Evolutionary conservation across 2,329 filamentous ascomycete species (phyloP).

Genomic region (Phaeosphaeriaceae sp.): DNA sequence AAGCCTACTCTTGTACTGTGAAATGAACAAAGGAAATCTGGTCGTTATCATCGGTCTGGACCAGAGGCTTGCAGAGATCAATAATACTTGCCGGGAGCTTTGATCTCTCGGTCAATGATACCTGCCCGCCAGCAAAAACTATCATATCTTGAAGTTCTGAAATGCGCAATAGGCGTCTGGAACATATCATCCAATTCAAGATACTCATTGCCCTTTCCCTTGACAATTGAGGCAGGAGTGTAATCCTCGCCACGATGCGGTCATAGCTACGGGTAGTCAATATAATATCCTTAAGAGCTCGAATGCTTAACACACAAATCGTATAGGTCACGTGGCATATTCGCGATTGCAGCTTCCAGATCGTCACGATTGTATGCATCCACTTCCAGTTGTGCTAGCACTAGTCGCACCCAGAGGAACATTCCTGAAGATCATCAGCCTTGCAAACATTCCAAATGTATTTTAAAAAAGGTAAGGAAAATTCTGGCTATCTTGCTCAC

Average conservation of each 20-base stretch:
- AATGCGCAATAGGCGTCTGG: not conserved
- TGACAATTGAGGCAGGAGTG: not conserved
- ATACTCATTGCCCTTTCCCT: not conserved
- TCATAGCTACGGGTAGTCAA: not conserved
- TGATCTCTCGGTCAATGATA: not conserved
- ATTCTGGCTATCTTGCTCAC: no score
- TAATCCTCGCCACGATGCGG: not conserved
- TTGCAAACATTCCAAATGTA: not conserved
- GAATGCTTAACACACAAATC: not conserved
- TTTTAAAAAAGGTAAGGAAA: no score
- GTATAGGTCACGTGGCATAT: not conserved
- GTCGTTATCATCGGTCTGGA: not conserved
- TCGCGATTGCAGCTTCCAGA: not conserved
- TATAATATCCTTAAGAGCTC: not conserved
- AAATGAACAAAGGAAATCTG: constrained; percentile 1
- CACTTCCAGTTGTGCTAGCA: constrained; percentile 1
- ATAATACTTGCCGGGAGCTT: not conserved
- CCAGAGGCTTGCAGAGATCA: not conserved
- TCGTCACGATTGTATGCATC: constrained; percentile 6
- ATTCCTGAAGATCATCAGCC: constrained; percentile 5
- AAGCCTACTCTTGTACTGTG: not conserved
- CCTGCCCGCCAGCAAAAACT: not conserved
- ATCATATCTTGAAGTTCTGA: not conserved
- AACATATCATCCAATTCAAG: constrained; percentile 4
- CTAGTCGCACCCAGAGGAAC: constrained; percentile 11